Evolutionary conservation across 768 basidiomycete species (phyloP).

Genomic region (Mycena metata): DNA sequence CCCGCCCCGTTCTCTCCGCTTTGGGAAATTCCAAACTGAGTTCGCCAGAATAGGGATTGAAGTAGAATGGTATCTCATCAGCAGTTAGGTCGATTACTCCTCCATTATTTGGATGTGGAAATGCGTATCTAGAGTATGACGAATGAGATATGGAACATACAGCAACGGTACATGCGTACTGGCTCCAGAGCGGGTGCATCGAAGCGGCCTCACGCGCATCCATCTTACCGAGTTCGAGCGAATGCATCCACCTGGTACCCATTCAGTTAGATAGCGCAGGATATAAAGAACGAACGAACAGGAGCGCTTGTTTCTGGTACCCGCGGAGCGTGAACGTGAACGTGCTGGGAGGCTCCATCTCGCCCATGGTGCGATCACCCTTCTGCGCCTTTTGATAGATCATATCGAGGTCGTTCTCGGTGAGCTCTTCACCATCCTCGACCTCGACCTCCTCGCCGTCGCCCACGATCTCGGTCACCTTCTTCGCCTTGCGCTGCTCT

Average conservation of each 20-base stretch:
- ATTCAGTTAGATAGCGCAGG: slow-evolving; percentile 14
- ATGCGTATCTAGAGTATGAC: slow-evolving; percentile 70
- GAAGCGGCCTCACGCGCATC: slow-evolving; percentile 78
- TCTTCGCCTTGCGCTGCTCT: slow-evolving; percentile 55
- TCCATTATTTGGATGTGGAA: slow-evolving; percentile 69
- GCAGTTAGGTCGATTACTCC: slow-evolving; percentile 83
- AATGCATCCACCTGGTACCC: slow-evolving; percentile 87
- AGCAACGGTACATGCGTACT: slow-evolving; percentile 65
- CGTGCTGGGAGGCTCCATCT: slow-evolving; percentile 84
- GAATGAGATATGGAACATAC: slow-evolving; percentile 3
- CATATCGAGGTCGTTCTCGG: slow-evolving; percentile 82
- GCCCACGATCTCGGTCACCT: slow-evolving; percentile 77
- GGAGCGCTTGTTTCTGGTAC: slow-evolving; percentile 95
- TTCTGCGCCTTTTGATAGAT: slow-evolving; percentile 93
- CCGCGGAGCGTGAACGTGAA: slow-evolving; percentile 83
- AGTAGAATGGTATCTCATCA: slow-evolving; percentile 86
- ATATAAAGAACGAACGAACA: slow-evolving; percentile 67
- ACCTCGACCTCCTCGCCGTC: slow-evolving; percentile 88
- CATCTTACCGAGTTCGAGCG: slow-evolving; percentile 81
- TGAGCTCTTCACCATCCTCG: slow-evolving; percentile 86
- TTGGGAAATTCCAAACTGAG: slow-evolving; percentile 88
- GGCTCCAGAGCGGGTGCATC: slow-evolving; percentile 95
- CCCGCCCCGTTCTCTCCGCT: slow-evolving; percentile 80
- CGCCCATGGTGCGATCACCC: slow-evolving; percentile 80
- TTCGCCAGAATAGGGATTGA: slow-evolving; percentile 93